Base-by-base conservation (phyloP, 2,329 filamentous ascomycete species). In the Cucurbitaria berberidis region DNA sequence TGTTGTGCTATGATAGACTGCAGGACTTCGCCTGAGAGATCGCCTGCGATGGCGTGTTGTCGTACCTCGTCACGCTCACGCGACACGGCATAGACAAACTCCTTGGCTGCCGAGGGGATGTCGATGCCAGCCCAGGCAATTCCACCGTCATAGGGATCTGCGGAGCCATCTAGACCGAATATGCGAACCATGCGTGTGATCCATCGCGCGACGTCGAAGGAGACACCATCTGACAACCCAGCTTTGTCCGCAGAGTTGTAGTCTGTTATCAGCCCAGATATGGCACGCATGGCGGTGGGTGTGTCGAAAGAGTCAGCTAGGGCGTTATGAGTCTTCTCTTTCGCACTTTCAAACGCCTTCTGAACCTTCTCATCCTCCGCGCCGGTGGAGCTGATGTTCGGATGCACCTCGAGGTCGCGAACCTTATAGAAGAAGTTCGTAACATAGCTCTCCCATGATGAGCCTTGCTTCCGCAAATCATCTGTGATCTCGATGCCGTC, bases 401-500 rank as follows among this genome's bases (percentile, higher is more conserved):
- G 72, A 35, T 76, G 67, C 1, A 71, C 62, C 46, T 78, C 71
- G 3, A 81, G 69, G 59, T 85, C 82, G 38, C 78, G 80, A 24
- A 81, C 76, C 58, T 86, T 86, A 55, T 86, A 76, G 49, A 88
- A 87, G 70, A 88, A 87, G 71, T 86, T 87, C 73, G 89, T 89
- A 26, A 96, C 79, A 16, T 88, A 88, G 44, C 86, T 86, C 71
- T 97, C 93, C 89, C 91, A 96, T 39, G 82, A 85, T 52, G 86
- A 84, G 6, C 89, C 89, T 64, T 87, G 85, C 38, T 86, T 86
- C 52, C 90, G 83, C 77, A 96, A 86, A 49, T 93, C 91, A 1
- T 89, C 86, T 0, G 91, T 93, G 57, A 97, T 95, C 70, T 97
- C 93, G 27, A 97, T 88, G 1, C 91, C 90, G 44, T 96, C 90